Evolutionary conservation across 768 basidiomycete genomes (phyloP), one percentile per base, ranked within the genome.

Genomic region (Harrya chromipes): DNA sequence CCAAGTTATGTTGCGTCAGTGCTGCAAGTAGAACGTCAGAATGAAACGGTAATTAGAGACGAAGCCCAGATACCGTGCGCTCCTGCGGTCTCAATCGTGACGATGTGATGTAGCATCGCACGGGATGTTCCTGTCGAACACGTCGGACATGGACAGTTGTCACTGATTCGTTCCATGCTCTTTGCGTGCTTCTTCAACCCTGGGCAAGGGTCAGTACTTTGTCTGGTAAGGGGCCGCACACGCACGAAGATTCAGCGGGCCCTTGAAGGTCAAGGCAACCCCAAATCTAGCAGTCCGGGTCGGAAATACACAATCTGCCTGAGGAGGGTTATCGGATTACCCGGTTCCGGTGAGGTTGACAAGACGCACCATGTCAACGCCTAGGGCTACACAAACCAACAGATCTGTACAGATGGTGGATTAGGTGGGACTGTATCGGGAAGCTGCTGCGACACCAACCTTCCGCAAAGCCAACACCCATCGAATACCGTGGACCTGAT

Each of bases 241-340:
- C 47, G 43, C 54, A 91, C 90, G 82, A 20, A 94, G 78, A 66
- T 94, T 94, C 16, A 95, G 59, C 5, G 90, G 90, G 0, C 92
- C 92, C 4, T 70, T 76, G 60, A 83, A 81, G 10, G 93, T 94
- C 50, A 95, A 67, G 6, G 93, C 92, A 14, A 94, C 86, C 2
- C 92, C 92, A 65, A 94, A 94, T 24, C 92, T 80, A 33, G 92
- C 93, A 1, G 93, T 94, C 50, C 93, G 80, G 2, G 92, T 95
- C 27, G 92, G 93, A 60, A 93, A 94, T 11, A 95, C 92, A 54
- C 92, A 95, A 64, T 95, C 92, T 0, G 91, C 91, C 90, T 90
- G 51, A 10, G 46, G 17, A 47, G 42, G 14, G n/a, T 29, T 16
- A 10, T 46, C 17, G 48, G 27, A 27, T 44, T 42, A 26, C 16